phyloP scores from a whole-genome alignment of 2,329 filamentous ascomycete genomes.

The Fusarium hainanense region DNA sequence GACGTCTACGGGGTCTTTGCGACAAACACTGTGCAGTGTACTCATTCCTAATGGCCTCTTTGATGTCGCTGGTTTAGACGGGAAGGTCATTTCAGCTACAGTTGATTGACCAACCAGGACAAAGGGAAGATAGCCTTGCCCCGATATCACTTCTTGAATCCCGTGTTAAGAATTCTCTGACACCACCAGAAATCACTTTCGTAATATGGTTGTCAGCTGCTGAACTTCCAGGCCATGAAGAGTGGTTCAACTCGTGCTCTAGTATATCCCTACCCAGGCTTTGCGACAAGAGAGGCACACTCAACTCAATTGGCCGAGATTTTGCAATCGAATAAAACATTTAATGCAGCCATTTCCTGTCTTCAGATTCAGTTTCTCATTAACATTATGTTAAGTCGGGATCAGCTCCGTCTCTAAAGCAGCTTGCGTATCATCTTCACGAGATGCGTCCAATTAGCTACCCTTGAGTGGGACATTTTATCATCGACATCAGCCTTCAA shows the following conservation, averaged over 20 bases:
- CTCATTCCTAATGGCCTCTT: not conserved
- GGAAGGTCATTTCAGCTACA: not conserved
- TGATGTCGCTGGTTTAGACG: not conserved
- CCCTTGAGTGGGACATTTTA: not conserved
- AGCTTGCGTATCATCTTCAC: not conserved
- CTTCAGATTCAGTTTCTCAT: not conserved
- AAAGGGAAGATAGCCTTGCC: not conserved
- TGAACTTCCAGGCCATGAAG: not conserved
- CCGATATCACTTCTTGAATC: not conserved
- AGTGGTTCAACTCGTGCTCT: not conserved
- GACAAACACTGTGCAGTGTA: slow-evolving; percentile 13
- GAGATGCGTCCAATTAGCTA: not conserved
- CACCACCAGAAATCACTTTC: not conserved
- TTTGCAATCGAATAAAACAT: not conserved
- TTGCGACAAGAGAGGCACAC: not conserved
- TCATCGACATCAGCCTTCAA: not conserved
- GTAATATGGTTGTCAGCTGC: not conserved
- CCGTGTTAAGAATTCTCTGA: not conserved
- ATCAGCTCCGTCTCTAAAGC: not conserved
- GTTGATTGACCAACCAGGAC: not conserved
- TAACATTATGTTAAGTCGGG: not conserved
- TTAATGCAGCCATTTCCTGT: not conserved
- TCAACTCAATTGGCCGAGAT: not conserved
- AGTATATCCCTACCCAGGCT: not conserved
- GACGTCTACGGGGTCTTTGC: not conserved